Base-by-base conservation (phyloP, 371 early-diverging fungal genomes). In the Dichotomocladium elegans region DNA sequence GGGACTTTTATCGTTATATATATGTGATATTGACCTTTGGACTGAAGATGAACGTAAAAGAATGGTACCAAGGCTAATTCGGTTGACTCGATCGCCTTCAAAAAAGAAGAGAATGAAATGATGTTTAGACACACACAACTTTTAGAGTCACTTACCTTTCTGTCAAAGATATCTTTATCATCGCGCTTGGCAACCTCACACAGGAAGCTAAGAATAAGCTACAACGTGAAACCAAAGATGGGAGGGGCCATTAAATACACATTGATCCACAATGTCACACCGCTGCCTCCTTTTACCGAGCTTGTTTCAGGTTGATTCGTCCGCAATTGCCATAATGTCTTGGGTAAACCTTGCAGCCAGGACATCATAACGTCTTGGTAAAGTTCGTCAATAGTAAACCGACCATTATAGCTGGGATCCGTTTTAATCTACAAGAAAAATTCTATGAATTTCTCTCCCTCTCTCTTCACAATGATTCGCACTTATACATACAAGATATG, bases 321-420 rank as follows among this genome's bases (percentile, higher is more conserved):
- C 22, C 74, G 77, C 3, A 83, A 47, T 34, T 83, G 75, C 79
- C 80, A 82, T 21, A 84, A 44, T 25, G 75, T 47, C 53, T 79
- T 81, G 17, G 85, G 85, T n/a, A 84, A 53, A 42, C 66, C 67
- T 28, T 68, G 44, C 3, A 79, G 28, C 73, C 80, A 79, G 21
- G 40, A 41, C 14, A 58, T 40, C 26, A 75, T 42, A 4, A 60
- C 24, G 5, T 52, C 41, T 1, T 64, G 58, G 37, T 65, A 53
- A 10, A 37, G 44, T 11, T 66, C 43, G 24, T 61, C 49, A 2
- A 44, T 45, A 4, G 28, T 34, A 12, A 79, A 63, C 1, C 8
- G 31, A 9, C 70, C 74, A 34, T 68, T 70, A 28, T 68, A 77
- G 25, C 69, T 60, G n/a, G 74, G 67, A 25, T 52, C 60, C 0